Base-by-base conservation (phyloP, 192 early-diverging fungal species). In the Entomortierella beljakovae region DNA sequence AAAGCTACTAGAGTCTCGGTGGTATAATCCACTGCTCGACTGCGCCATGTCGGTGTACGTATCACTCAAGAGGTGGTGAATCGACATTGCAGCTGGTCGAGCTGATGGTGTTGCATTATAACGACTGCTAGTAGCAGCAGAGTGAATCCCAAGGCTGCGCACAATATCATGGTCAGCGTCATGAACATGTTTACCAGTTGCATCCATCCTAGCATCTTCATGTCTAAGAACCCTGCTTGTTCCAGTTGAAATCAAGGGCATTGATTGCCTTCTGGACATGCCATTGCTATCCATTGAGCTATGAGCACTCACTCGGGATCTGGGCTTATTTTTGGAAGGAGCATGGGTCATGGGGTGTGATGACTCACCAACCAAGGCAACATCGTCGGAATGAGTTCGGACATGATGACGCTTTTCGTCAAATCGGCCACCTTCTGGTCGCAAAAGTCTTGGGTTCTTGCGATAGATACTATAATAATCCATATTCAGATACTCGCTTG, bases 401-500 rank as follows among this genome's bases (percentile, higher is more conserved):
- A 4, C 18, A 20, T 37, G 43, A 23, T 43, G 56, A 54, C 57
- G 22, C 42, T 32, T 49, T 22, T 67, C 73, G 18, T 77, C 73
- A 15, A 43, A 37, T 8, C 66, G 64, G 3, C 73, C 73, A 3
- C 73, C 73, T 18, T 77, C 43, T 13, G 73, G 73, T 32, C 73
- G 65, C 1, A 77, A 48, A 0, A 77, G 54, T 37, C 56, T 61
- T n/a, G 73, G 73, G 38, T 67, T 71, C 29, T 62, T 51, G 2
- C 57, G 66, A 48, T 68, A 77, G 29, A 77, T 68, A 55, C 61
- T 54, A 31, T 68, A 77, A 28, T 55, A 77, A 28, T 77, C 61
- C 73, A 77, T 68, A 34, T 77, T 77, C 48, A 77, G 34, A 31
- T 51, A 68, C 11, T 50, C 61, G 51, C 72, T 75, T 9, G 72